Base-by-base conservation (phyloP, 129 eudicot genomes). In the Chrysanthemum makinoi region DNA sequence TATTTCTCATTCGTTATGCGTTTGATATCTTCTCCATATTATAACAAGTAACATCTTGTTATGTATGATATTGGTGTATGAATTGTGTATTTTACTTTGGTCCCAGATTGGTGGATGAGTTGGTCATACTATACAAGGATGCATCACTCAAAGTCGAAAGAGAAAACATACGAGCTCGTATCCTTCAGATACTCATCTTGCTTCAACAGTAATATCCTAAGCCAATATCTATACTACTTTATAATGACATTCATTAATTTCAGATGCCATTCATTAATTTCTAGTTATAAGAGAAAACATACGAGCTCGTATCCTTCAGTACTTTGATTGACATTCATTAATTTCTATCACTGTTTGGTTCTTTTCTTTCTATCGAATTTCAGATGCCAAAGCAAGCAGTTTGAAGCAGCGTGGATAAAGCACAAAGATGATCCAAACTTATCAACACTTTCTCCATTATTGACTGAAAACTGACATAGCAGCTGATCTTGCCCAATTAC, bases 101-200 rank as follows among this genome's bases (percentile, higher is more conserved):
- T 73, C 44, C 44, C 85, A 93, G 96, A 70, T 84, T 95, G 77
- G 89, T 95, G 50, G 97, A 95, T 64, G 97, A 95, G 77, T 79
- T 90, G 57, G 81, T 88, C 64, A 81, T 67, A 69, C 71, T 95
- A 61, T 86, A 86, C 85, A 95, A 88, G 82, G 96, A 90, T 65
- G 88, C 99, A 69, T 87, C 96, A 39, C 50, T 84, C 35, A 87
- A 81, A 77, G 72, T 75, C 57, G 87, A 73, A 61, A 88, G 96
- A 57, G 89, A 94, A 79, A 86, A 79, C 18, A 89, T 94, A 65
- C 86, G 99, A 57, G 49, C 81, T 22, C 76, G 48, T 18, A 66
- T 84, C 68, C 79, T 79, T 75, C 82, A 86, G 63, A 85, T 84
- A 72, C 79, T 87, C 56, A 70, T 69, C 67, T 77, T 90, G 70